Conservation (phyloP, 371 early-diverging fungal species). For the Entomophthora muscae region DNA sequence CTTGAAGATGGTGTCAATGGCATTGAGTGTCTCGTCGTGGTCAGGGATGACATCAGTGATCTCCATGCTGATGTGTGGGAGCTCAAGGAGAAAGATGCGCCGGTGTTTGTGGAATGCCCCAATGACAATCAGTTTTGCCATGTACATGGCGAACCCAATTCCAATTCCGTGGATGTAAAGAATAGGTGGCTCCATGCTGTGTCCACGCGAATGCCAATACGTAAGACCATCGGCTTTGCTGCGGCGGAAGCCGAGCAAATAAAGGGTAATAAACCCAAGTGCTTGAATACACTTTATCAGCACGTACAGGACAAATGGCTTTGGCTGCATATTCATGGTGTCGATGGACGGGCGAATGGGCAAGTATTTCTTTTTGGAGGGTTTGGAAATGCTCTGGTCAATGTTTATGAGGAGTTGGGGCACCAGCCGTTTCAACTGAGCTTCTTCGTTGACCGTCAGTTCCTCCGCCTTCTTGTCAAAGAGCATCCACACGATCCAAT, state of each 20-base stretch:
- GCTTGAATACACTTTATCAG: background rate
- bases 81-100: background rate
- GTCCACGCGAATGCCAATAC: background rate
- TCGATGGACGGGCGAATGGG: background rate
- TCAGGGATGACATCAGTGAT: background rate
- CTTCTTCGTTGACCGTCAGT: background rate
- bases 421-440: background rate
- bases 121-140: background rate
- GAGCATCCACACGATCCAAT: background rate
- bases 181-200: background rate
- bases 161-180: constrained; percentile 2
- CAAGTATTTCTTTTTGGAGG: background rate
- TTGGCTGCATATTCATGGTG: background rate
- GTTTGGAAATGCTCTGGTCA: background rate
- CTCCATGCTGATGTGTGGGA: background rate
- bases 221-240: background rate
- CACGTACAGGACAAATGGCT: background rate
- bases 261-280: background rate
- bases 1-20: background rate
- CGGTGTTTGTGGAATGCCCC: background rate
- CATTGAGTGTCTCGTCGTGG: background rate
- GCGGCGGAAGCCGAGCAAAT: background rate
- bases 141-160: background rate
- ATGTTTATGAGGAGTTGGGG: background rate
- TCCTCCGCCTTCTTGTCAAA: background rate